Percentiles rank a stretch among this genome's conserved stretches.
phyloP scores from a whole-genome alignment of 768 basidiomycete species.

The Mycena indigotica region DNA sequence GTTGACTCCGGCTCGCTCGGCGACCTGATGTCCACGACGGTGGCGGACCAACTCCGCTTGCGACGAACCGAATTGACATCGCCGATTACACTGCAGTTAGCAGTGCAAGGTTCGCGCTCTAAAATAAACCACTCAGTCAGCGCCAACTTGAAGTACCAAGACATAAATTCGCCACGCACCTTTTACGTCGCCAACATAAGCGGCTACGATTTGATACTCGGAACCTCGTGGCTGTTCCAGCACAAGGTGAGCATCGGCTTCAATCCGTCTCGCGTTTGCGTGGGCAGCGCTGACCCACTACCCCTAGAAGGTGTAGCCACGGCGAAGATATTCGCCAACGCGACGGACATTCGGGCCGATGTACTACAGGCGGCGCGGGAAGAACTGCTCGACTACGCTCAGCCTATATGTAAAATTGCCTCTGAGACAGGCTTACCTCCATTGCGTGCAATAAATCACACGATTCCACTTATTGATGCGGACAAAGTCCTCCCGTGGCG shows the following conservation, averaged over 20 bases:
- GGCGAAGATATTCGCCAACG: constrained; percentile 6
- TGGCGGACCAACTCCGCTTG: constrained; percentile 29
- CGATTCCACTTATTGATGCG: too few species aligned
- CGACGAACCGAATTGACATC: constrained; percentile 18
- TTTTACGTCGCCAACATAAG: constrained; percentile 16
- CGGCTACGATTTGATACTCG: constrained; percentile 9
- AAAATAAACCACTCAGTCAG: constrained; percentile 24
- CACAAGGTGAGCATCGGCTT: constrained; percentile 7
- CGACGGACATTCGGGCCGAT: not conserved
- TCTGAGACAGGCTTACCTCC: too few species aligned
- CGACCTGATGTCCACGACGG: constrained; percentile 29
- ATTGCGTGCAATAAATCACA: too few species aligned
- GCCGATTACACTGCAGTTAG: constrained; percentile 32
- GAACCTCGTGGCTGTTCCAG: constrained; percentile 1
- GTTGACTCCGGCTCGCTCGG: too few species aligned
- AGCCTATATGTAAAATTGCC: too few species aligned
- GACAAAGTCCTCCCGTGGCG: too few species aligned
- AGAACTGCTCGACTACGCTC: constrained; percentile 26
- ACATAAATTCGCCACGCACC: constrained; percentile 13
- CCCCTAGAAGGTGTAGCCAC: too few species aligned
- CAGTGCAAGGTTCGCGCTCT: constrained; percentile 28
- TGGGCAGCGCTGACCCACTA: constrained; percentile 8
- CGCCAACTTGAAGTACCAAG: constrained; percentile 23
- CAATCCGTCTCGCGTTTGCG: constrained; percentile 15
- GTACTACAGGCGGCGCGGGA: not conserved